Conservation (phyloP, 768 basidiomycete genomes). For the Goffeauzyma gilvescens region DNA sequence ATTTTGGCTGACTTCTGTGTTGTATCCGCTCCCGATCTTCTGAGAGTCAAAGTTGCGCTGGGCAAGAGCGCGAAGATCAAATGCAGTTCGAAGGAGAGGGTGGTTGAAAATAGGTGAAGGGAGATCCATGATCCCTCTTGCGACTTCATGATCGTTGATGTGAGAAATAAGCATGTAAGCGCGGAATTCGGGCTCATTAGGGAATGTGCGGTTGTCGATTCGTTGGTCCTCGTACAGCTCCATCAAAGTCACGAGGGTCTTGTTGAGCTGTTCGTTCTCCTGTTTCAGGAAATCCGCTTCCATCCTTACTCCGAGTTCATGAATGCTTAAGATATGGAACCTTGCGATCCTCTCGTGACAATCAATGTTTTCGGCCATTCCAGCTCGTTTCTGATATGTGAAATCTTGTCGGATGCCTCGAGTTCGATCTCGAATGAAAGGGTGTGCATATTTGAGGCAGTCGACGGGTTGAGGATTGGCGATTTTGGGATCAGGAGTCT, state of each 20-base stretch:
- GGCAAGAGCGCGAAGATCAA: conserved; percentile 57
- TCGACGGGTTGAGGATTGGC: conserved; percentile 14
- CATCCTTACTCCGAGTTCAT: conserved; percentile 38
- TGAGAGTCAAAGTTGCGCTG: conserved; percentile 47
- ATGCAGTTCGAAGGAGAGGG: conserved; percentile 64
- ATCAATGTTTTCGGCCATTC: conserved; percentile 52
- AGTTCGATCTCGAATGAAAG: conserved; percentile 81
- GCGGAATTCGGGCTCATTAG: conserved; percentile 85
- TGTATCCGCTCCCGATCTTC: conserved; percentile 35
- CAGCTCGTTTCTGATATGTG: conserved; percentile 71
- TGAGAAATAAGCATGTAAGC: conserved; percentile 87
- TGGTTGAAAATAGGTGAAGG: conserved; percentile 46
- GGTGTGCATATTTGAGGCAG: conserved; percentile 46
- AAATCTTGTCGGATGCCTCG: conserved; percentile 82
- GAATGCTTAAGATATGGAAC: conserved; percentile 73
- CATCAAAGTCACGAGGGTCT: conserved; percentile 74
- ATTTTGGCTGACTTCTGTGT: conserved; percentile 43
- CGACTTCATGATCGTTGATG: conserved; percentile 62
- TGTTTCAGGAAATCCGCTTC: conserved; percentile 39
- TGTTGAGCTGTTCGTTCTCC: conserved; percentile 79
- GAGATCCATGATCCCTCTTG: conserved; percentile 43
- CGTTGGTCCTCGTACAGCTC: conserved; percentile 78
- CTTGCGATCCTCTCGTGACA: conserved; percentile 85
- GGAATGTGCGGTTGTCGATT: conserved; percentile 33
- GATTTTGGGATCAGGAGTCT: conserved; percentile 24